These are phyloP conservation scores for Suillus subalutaceus DNA, from an alignment of 768 basidiomycete genomes.

Conservation along the genomic window DNA sequence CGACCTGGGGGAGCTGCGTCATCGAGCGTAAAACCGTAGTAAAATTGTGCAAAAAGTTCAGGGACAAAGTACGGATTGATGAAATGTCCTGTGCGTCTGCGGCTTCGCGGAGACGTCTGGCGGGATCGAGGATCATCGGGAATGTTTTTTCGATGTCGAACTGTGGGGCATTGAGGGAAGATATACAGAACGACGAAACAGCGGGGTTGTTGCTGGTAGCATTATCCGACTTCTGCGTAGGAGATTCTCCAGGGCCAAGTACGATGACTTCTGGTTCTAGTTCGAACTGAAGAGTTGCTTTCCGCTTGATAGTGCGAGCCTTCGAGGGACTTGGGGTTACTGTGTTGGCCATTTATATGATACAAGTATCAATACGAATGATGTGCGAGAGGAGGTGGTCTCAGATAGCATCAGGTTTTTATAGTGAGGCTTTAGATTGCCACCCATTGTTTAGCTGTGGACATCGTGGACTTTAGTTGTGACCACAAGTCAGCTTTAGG, in stretches of 20 bases:
- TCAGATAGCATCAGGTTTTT: background rate
- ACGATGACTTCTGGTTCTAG: background rate
- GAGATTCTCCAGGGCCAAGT: slow-evolving; percentile 7
- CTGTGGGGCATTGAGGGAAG: slow-evolving; percentile 11
- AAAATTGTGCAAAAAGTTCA: slow-evolving; percentile 27
- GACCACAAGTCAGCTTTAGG: background rate
- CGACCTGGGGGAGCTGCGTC: slow-evolving; percentile 22
- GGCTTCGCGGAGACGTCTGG: slow-evolving; percentile 29
- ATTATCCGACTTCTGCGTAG: slow-evolving; percentile 21
- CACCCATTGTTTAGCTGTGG: background rate
- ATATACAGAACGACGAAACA: slow-evolving; percentile 23
- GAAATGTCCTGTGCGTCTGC: slow-evolving; percentile 27
- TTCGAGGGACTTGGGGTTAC: background rate
- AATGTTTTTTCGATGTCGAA: slow-evolving; percentile 39
- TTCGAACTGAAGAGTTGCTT: background rate
- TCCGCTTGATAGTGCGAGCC: background rate
- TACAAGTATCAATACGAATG: no score
- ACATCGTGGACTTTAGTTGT: background rate
- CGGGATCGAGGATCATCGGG: slow-evolving; percentile 37
- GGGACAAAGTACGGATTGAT: slow-evolving; percentile 31
- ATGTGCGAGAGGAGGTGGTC: no score
- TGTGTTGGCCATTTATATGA: background rate
- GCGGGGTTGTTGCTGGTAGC: slow-evolving; percentile 31
- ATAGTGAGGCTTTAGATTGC: background rate
- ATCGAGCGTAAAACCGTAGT: slow-evolving; percentile 32